Evolutionary conservation across 176 grass and related monocot species (phyloP).

Genomic region (Carex cristatella): DNA sequence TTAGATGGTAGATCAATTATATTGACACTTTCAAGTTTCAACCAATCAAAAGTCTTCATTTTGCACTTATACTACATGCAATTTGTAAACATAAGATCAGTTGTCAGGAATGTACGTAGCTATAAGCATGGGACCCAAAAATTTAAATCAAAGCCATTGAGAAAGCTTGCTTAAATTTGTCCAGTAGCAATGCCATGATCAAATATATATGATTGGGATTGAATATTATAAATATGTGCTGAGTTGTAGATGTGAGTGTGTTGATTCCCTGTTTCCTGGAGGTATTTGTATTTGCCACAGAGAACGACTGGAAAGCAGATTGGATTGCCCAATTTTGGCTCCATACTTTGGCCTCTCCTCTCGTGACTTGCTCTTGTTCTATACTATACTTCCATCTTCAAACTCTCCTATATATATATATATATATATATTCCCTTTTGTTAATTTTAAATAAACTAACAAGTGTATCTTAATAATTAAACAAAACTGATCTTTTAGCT

Average conservation of each 20-base stretch:
- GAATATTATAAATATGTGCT: background rate
- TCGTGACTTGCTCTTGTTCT: slow-evolving; percentile 23
- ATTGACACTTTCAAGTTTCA: background rate
- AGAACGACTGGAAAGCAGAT: slow-evolving; percentile 14
- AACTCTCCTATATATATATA: background rate
- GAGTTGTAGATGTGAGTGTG: slow-evolving; percentile 9
- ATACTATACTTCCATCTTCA: slow-evolving; percentile 9
- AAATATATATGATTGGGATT: background rate
- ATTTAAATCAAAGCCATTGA: background rate
- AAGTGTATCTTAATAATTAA: background rate
- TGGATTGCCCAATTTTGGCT: slow-evolving; percentile 12
- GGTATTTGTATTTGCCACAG: slow-evolving; percentile 23
- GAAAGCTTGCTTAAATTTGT: background rate
- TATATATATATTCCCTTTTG: background rate
- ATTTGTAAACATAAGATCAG: background rate
- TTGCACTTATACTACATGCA: background rate
- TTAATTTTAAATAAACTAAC: background rate
- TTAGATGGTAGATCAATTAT: background rate
- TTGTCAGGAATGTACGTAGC: background rate
- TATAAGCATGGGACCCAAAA: background rate
- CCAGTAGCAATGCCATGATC: background rate
- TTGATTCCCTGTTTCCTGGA: slow-evolving; percentile 27
- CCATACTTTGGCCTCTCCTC: slow-evolving; percentile 4
- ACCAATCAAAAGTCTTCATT: background rate
- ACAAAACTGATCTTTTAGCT: background rate